A percentile compares a stretch with the other conserved stretches of the same genome.
phyloP scores from a whole-genome alignment of 257 asterid species.

The Solanum bukasovii region DNA sequence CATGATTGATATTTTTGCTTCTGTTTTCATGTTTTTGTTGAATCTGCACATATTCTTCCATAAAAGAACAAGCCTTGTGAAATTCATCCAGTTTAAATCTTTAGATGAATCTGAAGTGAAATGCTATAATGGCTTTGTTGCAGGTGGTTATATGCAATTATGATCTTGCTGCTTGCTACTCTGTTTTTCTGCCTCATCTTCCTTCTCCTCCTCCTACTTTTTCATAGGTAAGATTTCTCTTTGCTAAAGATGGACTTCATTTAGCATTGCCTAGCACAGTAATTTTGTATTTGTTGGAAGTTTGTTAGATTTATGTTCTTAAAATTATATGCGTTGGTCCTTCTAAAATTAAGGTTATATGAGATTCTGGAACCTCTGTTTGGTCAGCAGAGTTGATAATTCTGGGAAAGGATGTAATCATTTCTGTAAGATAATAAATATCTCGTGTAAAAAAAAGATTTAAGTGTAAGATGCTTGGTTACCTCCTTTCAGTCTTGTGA shows the following conservation, averaged over 20 bases:
- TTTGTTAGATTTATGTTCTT: not conserved
- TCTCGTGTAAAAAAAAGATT: not conserved
- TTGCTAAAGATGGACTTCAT: not conserved
- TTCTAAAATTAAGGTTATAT: not conserved
- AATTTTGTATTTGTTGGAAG: not conserved
- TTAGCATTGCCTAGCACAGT: not conserved
- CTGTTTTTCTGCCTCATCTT: slow-evolving; percentile 52
- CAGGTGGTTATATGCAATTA: slow-evolving; percentile 80
- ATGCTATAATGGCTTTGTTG: slow-evolving; percentile 15
- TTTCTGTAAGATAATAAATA: not conserved
- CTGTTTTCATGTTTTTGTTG: not conserved
- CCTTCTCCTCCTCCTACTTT: slow-evolving; percentile 76
- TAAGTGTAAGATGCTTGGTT: not conserved
- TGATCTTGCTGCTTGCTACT: slow-evolving; percentile 56
- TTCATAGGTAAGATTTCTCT: slow-evolving; percentile 54
- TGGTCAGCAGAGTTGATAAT: not conserved
- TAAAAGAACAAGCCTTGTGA: not conserved
- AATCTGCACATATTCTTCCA: not conserved
- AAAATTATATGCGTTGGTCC: not conserved
- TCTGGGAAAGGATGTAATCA: not conserved
- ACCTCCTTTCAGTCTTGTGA: not conserved
- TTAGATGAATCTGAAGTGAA: not conserved
- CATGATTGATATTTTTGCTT: not conserved
- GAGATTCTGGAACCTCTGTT: not conserved
- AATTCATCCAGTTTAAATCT: not conserved